These are phyloP conservation scores for Russula abietina DNA, from an alignment of 768 basidiomycete species.

Conservation along the genomic window DNA sequence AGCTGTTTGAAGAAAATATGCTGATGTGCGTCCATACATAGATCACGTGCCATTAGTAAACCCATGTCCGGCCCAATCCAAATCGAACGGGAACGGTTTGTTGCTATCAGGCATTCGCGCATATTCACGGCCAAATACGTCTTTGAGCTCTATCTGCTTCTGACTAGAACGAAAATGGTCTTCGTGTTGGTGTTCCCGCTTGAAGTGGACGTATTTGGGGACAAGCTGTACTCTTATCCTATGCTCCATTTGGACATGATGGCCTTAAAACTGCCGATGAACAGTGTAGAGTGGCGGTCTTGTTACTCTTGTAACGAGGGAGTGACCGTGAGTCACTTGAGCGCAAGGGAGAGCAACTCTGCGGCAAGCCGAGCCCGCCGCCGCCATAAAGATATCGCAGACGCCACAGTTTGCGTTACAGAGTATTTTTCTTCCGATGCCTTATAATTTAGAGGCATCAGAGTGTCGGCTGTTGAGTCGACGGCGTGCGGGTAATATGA, in stretches of 20 bases:
- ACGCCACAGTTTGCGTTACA: not conserved
- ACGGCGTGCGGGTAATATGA: not conserved
- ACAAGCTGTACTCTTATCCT: no score
- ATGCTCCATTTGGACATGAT: not conserved
- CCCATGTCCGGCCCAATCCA: no score
- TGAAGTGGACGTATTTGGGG: not conserved
- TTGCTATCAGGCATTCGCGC: no score
- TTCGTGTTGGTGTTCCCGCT: not conserved
- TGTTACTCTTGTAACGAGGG: not conserved
- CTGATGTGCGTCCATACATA: not conserved
- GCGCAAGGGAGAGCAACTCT: not conserved
- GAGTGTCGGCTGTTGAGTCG: not conserved
- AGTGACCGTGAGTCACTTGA: not conserved
- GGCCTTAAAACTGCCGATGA: not conserved
- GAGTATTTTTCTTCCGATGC: not conserved
- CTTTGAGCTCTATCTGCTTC: not conserved
- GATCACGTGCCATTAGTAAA: not conserved
- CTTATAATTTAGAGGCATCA: not conserved
- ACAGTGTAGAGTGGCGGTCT: not conserved
- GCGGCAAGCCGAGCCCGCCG: not conserved
- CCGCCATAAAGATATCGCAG: not conserved
- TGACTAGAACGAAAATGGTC: not conserved
- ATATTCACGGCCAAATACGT: not conserved
- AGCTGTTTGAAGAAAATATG: no score
- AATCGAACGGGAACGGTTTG: no score